These are phyloP conservation scores for Melaleuca alternifolia DNA, from an alignment of 345 rosid species.

Conservation along the genomic window DNA sequence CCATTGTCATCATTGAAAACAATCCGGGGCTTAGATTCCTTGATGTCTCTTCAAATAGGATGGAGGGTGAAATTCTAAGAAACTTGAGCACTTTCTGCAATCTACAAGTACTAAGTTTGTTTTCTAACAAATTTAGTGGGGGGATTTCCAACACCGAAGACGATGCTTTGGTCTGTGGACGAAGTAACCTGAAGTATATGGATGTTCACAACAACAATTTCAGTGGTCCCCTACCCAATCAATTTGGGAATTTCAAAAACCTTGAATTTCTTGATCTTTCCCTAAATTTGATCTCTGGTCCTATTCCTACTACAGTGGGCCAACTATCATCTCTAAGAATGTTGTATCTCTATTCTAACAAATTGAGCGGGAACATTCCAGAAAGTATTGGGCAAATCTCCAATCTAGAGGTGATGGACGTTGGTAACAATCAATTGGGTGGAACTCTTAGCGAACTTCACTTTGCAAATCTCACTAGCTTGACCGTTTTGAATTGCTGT, in stretches of 20 bases:
- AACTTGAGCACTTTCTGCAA: background rate
- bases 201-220: background rate
- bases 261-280: background rate
- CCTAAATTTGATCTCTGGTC: constrained; percentile 11
- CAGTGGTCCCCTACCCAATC: constrained; percentile 6
- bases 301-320: constrained; percentile 3
- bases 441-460: constrained; percentile 9
- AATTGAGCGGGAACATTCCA: constrained; percentile 6
- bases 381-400: background rate
- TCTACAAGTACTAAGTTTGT: background rate
- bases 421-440: constrained; percentile 2
- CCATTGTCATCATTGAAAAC: background rate
- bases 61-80: background rate
- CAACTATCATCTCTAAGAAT: background rate
- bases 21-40: accelerated
- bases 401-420: background rate
- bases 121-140: background rate
- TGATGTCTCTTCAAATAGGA: background rate
- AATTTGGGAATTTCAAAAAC: background rate
- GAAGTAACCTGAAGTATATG: background rate
- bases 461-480: constrained; percentile 11
- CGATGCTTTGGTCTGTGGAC: background rate
- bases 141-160: accelerated
- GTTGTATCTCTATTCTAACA: constrained; percentile 2
- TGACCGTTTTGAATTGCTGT: accelerated